Percentiles rank a stretch among this genome's conserved stretches.
Evolutionary conservation across 1,284 basidiomycete genomes (phyloP).

Genomic region (Hymenochaete sp.): DNA sequence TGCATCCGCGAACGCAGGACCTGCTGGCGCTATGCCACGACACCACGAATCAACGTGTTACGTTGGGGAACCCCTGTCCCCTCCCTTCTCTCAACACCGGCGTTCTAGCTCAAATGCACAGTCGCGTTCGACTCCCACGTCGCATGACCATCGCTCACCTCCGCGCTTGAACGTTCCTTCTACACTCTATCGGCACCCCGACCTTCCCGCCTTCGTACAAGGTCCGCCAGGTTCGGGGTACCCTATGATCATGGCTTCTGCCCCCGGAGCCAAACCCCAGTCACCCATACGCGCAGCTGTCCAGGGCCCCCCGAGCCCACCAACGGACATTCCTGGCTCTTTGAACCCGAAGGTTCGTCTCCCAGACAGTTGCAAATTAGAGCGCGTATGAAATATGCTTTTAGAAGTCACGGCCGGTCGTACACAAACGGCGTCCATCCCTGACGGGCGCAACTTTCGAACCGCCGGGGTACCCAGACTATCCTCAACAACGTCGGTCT

Average conservation of each 20-base stretch:
- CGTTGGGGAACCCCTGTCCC: conserved; percentile 11
- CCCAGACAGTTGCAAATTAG: background rate
- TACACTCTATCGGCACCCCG: conserved; percentile 8
- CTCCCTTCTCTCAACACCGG: conserved; percentile 8
- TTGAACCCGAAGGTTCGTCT: conserved; percentile 16
- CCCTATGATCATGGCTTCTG: conserved; percentile 14
- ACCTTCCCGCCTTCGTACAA: conserved; percentile 17
- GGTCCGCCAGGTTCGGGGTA: conserved; percentile 18
- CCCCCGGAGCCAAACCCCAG: conserved; percentile 1
- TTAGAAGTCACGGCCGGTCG: conserved; percentile 16
- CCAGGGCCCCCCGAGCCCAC: conserved; percentile 9
- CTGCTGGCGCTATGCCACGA: background rate
- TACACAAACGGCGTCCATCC: conserved; percentile 16
- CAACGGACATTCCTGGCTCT: conserved; percentile 11
- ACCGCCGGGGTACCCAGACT: conserved; percentile 4
- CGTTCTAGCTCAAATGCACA: conserved; percentile 11
- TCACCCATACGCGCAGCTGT: conserved; percentile 6
- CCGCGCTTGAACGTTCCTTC: conserved; percentile 15
- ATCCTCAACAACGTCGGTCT: background rate
- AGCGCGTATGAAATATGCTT: background rate
- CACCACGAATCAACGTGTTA: too few species aligned
- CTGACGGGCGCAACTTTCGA: conserved; percentile 17
- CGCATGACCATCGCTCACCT: conserved; percentile 10
- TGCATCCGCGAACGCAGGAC: conserved; percentile 3
- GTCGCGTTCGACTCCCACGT: conserved; percentile 2